Conservation (phyloP, 2,329 filamentous ascomycete genomes). For the Corynespora cassiicola region DNA sequence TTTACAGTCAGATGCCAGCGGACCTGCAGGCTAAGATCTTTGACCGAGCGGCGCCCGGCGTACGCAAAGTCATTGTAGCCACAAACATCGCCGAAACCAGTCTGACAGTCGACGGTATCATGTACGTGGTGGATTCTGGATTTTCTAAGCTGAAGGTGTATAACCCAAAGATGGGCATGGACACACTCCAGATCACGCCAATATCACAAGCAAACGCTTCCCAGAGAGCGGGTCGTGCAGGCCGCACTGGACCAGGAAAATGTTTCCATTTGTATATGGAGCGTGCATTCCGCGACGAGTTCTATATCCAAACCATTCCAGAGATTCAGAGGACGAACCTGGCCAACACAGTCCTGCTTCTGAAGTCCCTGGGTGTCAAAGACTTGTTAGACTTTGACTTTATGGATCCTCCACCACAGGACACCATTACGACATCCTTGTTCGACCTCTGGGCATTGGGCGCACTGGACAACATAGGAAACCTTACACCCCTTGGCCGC, state of each 20-base stretch:
- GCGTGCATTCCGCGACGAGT: conserved; percentile 90
- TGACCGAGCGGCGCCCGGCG: conserved; percentile 85
- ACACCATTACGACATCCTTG: conserved; percentile 94
- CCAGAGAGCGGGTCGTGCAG: conserved; percentile 91
- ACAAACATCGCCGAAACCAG: conserved; percentile 99
- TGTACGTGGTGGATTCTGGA: conserved; percentile 96
- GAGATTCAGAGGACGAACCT: conserved; percentile 98
- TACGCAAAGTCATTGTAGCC: conserved; percentile 96
- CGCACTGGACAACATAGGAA: conserved; percentile 90
- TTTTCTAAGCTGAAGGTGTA: conserved; percentile 99
- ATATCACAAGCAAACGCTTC: conserved; percentile 96
- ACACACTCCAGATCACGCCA: conserved; percentile 95
- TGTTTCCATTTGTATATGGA: conserved; percentile 95
- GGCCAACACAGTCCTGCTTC: conserved; percentile 88
- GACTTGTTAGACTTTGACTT: conserved; percentile 97
- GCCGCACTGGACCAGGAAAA: conserved; percentile 92
- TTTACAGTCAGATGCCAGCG: conserved; percentile 99
- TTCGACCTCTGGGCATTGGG: conserved; percentile 98
- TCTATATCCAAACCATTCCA: conserved; percentile 96
- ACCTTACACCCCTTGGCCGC: conserved; percentile 83
- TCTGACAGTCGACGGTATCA: conserved; percentile 97
- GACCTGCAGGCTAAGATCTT: conserved; percentile 98
- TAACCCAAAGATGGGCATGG: conserved; percentile 99
- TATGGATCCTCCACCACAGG: conserved; percentile 98
- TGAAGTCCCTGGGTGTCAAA: conserved; percentile 93